phyloP scores from a whole-genome alignment of 495 filamentous ascomycete species.

The Daldinia grandis region DNA sequence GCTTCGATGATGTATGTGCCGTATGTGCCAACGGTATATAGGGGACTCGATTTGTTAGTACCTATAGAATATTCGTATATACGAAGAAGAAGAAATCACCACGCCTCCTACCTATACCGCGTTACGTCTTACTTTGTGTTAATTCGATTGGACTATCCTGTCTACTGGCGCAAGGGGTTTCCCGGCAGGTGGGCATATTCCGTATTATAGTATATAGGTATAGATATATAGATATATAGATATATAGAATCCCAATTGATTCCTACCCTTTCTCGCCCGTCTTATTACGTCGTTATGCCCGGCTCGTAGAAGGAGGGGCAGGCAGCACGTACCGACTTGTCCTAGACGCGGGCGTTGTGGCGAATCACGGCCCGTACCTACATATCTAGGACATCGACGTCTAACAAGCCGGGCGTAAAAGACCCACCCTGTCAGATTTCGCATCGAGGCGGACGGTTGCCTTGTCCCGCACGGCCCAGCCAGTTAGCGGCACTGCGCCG shows the following conservation, averaged over 20 bases:
- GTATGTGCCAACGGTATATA: neutral
- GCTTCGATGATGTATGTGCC: neutral
- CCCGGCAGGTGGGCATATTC: neutral
- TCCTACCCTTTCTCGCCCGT: neutral
- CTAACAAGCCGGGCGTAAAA: slow-evolving; percentile 5
- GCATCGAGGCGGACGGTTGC: neutral
- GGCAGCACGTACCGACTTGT: neutral
- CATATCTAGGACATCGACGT: neutral
- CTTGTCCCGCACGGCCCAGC: neutral
- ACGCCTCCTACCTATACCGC: neutral
- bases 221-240: no score
- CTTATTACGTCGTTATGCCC: neutral
- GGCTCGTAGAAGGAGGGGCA: neutral
- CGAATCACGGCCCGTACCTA: neutral
- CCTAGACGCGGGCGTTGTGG: neutral
- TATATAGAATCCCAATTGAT: no score
- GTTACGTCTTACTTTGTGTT: neutral
- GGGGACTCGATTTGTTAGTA: neutral
- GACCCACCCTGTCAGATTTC: neutral
- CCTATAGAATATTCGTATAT: neutral
- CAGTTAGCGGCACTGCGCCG: neutral
- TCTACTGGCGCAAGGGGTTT: neutral
- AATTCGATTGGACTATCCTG: neutral
- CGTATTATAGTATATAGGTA: neutral
- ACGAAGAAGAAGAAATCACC: neutral